These are phyloP conservation scores for Eremothecium cymbalariae DNA, from an alignment of 1,139 yeast genomes.

Conservation along the genomic window DNA sequence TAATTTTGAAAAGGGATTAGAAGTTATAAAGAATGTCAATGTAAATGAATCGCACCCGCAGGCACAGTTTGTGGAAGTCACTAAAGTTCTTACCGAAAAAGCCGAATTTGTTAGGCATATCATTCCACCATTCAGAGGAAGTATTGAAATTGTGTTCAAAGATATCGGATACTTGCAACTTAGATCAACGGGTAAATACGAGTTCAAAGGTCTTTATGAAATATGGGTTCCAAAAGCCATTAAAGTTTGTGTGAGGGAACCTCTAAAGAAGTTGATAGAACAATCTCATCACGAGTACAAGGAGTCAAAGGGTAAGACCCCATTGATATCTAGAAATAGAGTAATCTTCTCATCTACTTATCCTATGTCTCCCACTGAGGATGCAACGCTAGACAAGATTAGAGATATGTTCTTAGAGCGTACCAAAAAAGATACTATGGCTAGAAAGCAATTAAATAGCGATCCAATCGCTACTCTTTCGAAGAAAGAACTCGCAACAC, in stretches of 20 bases:
- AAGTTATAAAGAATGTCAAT: slow-evolving; percentile 26
- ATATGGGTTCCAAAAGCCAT: slow-evolving; percentile 46
- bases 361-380: slow-evolving; percentile 20
- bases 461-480: slow-evolving; percentile 18
- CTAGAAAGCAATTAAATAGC: slow-evolving; percentile 15
- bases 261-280: slow-evolving; percentile 22
- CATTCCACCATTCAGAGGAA: slow-evolving; percentile 62
- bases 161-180: slow-evolving; percentile 62
- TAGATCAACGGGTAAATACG: slow-evolving; percentile 52
- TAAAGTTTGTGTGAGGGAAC: slow-evolving; percentile 37
- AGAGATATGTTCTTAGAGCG: slow-evolving; percentile 22
- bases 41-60: slow-evolving; percentile 24
- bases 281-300: slow-evolving; percentile 11
- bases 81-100: slow-evolving; percentile 30
- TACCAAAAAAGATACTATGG: slow-evolving; percentile 18
- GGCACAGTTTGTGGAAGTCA: slow-evolving; percentile 33
- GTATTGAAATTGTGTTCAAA: slow-evolving; percentile 58
- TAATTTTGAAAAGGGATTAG: slow-evolving; percentile 27
- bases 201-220: slow-evolving; percentile 35
- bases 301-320: slow-evolving; percentile 12
- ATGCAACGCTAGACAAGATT: slow-evolving; percentile 19
- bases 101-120: slow-evolving; percentile 38
- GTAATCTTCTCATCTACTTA: slow-evolving; percentile 26
- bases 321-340: slow-evolving; percentile 20
- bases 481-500: slow-evolving; percentile 13